Conservation (phyloP, 495 filamentous ascomycete species). For the Hyaloscypha variabilis region DNA sequence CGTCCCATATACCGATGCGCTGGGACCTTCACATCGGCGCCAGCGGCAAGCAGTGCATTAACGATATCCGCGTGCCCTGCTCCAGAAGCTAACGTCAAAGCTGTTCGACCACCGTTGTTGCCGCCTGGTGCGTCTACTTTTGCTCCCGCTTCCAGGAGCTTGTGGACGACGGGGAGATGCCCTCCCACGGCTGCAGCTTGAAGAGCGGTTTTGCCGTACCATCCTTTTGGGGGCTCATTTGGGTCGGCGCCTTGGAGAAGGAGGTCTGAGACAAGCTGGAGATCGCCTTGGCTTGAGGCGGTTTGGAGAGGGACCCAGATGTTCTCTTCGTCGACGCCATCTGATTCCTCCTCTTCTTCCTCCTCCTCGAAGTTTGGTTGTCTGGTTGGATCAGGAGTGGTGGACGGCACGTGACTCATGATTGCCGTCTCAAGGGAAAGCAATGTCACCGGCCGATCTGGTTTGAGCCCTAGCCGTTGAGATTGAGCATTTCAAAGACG, state of each 20-base stretch:
- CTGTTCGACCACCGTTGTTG: constrained; percentile 20
- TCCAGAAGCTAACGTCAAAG: constrained; percentile 35
- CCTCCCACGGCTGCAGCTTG: constrained; percentile 29
- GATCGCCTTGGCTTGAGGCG: constrained; percentile 9
- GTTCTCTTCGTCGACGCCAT: neutral
- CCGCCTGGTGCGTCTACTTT: constrained; percentile 28
- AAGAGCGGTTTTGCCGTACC: constrained; percentile 29
- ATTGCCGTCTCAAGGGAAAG: neutral
- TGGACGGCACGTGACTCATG: neutral
- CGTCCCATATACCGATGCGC: constrained; percentile 22
- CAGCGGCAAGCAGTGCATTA: constrained; percentile 31
- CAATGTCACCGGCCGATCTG: too few species aligned
- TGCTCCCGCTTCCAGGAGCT: constrained; percentile 26
- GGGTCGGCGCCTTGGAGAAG: constrained; percentile 5
- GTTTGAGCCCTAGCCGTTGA: too few species aligned
- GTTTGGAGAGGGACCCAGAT: constrained; percentile 8
- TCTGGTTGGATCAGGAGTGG: neutral
- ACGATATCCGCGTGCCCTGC: constrained; percentile 22
- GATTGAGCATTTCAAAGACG: too few species aligned
- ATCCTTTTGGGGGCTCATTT: constrained; percentile 9
- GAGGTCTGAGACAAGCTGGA: neutral
- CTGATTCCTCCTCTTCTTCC: constrained; percentile 9
- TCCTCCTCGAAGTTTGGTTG: neutral
- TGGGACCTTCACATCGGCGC: constrained; percentile 31
- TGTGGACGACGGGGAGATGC: constrained; percentile 23